phyloP scores from a whole-genome alignment of 495 filamentous ascomycete species.

The Hypoxylon subgilvum region DNA sequence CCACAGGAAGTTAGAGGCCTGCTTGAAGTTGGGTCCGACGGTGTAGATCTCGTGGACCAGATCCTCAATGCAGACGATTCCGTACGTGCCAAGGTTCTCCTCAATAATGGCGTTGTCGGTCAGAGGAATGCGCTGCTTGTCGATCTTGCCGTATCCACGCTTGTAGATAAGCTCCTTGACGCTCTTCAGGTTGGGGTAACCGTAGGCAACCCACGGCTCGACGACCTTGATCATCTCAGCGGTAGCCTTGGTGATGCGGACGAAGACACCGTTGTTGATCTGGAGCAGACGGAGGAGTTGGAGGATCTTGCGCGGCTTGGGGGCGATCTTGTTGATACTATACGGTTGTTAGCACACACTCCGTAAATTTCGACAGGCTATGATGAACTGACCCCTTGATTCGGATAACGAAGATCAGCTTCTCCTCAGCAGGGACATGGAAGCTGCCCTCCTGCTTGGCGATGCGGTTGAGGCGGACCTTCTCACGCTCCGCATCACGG shows the following conservation, averaged over 20 bases:
- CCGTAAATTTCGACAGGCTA: not conserved
- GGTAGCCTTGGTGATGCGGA: slow-evolving; percentile 97
- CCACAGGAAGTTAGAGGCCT: slow-evolving; percentile 99
- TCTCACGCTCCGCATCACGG: slow-evolving; percentile 96
- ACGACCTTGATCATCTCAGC: slow-evolving; percentile 96
- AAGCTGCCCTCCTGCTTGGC: slow-evolving; percentile 91
- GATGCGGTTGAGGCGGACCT: slow-evolving; percentile 86
- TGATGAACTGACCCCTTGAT: slow-evolving; percentile 82
- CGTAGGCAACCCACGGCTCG: slow-evolving; percentile 98
- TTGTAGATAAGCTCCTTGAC: slow-evolving; percentile 99
- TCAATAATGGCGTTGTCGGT: slow-evolving; percentile 99
- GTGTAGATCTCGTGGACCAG: slow-evolving; percentile 99
- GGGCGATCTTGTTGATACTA: slow-evolving; percentile 99
- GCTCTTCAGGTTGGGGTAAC: slow-evolving; percentile 98
- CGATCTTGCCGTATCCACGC: slow-evolving; percentile 96
- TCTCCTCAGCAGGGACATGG: slow-evolving; percentile 92
- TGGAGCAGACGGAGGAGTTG: slow-evolving; percentile 98
- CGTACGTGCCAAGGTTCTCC: slow-evolving; percentile 93
- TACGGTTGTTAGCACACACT: slow-evolving; percentile 11
- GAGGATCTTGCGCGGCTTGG: slow-evolving; percentile 99
- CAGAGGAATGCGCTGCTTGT: slow-evolving; percentile 93
- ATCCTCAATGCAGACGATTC: slow-evolving; percentile 99
- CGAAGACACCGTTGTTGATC: slow-evolving; percentile 99
- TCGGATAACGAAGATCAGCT: slow-evolving; percentile 97
- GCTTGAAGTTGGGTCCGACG: slow-evolving; percentile 99